Conservation (phyloP, 495 filamentous ascomycete genomes). For the Hyaloscypha finlandica region DNA sequence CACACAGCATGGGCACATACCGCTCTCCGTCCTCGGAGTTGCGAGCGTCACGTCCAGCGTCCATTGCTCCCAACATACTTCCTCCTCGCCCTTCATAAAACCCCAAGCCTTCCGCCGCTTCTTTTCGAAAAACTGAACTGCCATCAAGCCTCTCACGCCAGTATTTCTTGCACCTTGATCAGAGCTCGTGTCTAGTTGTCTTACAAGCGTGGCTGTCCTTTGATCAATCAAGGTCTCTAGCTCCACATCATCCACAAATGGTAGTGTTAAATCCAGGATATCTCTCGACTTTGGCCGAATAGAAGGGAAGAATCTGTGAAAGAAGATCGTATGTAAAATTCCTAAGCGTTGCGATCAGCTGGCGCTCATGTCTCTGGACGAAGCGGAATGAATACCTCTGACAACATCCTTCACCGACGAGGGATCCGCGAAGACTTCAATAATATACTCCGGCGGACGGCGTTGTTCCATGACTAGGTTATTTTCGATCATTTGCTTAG, state of each 20-base stretch:
- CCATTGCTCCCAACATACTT: constrained; percentile 97
- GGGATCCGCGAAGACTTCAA: constrained; percentile 83
- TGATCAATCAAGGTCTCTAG: constrained; percentile 93
- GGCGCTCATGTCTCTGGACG: neutral
- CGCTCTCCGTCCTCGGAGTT: constrained; percentile 83
- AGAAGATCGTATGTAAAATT: constrained; percentile 97
- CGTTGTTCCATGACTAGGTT: constrained; percentile 48
- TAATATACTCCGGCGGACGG: constrained; percentile 75
- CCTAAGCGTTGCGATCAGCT: constrained; percentile 49
- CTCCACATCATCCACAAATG: constrained; percentile 84
- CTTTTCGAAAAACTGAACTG: constrained; percentile 95
- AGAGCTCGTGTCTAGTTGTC: constrained; percentile 56
- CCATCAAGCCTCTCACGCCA: constrained; percentile 74
- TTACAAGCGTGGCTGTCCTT: constrained; percentile 73
- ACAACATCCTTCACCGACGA: constrained; percentile 85
- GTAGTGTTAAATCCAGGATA: constrained; percentile 87
- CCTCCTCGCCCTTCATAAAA: constrained; percentile 78
- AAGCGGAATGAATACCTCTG: constrained; percentile 63
- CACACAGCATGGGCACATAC: constrained; percentile 47
- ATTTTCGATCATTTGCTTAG: constrained; percentile 19
- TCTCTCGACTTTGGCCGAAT: constrained; percentile 84
- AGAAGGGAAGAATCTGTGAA: constrained; percentile 93
- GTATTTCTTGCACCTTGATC: constrained; percentile 46
- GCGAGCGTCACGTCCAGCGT: constrained; percentile 87
- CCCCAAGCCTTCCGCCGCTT: constrained; percentile 72